phyloP scores from a whole-genome alignment of 495 filamentous ascomycete genomes.

The Aspergillus olivimuriae region DNA sequence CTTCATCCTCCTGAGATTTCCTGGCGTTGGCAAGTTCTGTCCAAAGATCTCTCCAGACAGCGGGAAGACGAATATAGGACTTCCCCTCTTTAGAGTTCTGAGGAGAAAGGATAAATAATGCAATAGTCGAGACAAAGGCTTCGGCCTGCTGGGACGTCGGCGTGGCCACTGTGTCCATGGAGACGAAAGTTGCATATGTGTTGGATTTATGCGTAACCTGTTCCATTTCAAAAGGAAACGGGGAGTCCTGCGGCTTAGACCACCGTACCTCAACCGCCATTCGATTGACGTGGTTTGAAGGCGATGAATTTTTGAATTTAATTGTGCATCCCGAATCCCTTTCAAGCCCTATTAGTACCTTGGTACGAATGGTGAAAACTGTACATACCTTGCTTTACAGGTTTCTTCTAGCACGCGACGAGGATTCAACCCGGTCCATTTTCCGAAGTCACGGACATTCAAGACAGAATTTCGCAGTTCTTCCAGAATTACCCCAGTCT shows the following conservation, averaged over 20 bases:
- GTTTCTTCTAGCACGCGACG: constrained; percentile 75
- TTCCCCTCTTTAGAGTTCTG: constrained; percentile 79
- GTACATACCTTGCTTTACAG: constrained; percentile 66
- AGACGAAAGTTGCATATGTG: constrained; percentile 46
- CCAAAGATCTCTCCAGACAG: constrained; percentile 81
- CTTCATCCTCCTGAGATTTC: constrained; percentile 59
- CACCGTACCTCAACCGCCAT: constrained; percentile 69
- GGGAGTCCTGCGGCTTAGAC: constrained; percentile 67
- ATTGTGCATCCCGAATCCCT: constrained; percentile 64
- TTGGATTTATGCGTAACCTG: constrained; percentile 37
- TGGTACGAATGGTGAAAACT: too few species aligned
- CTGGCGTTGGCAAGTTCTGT: constrained; percentile 64
- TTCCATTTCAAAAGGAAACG: constrained; percentile 32
- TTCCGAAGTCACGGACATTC: constrained; percentile 75
- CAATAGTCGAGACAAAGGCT: constrained; percentile 73
- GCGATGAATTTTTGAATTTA: constrained; percentile 60
- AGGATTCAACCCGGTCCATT: constrained; percentile 64
- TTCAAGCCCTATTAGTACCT: too few species aligned
- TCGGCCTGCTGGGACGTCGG: constrained; percentile 77
- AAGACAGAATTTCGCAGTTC: constrained; percentile 29
- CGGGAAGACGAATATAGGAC: constrained; percentile 67
- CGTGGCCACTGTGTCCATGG: constrained; percentile 71
- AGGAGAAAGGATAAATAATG: constrained; percentile 72
- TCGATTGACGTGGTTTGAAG: constrained; percentile 64
- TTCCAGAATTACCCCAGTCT: constrained; percentile 14